phyloP scores from a whole-genome alignment of 441 rosid species.

The Mallotus japonicus region DNA sequence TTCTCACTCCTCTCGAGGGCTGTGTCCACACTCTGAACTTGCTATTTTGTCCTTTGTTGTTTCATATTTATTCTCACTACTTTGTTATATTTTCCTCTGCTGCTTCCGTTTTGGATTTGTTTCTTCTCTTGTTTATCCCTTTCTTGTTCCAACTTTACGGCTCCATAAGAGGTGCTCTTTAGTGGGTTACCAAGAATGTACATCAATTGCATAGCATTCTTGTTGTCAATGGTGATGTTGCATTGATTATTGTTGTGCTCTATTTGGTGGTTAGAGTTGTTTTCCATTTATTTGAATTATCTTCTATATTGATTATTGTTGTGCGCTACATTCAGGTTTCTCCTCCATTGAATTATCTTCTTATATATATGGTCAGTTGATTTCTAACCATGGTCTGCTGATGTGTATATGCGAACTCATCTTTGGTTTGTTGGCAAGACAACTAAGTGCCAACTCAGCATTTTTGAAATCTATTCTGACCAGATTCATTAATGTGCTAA shows the following conservation, averaged over 20 bases:
- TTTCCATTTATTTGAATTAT: constrained; percentile 89
- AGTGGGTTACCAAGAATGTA: constrained; percentile 84
- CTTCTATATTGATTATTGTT: too few species aligned
- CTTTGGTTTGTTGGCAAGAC: too few species aligned
- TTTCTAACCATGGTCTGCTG: too few species aligned
- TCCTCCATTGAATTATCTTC: constrained; percentile 77
- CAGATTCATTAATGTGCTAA: too few species aligned
- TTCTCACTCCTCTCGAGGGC: constrained; percentile 26
- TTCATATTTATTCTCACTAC: constrained; percentile 88
- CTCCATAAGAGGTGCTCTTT: constrained; percentile 81
- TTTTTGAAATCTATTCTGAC: too few species aligned
- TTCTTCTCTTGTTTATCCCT: constrained; percentile 85
- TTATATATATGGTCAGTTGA: constrained; percentile 8
- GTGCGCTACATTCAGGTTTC: constrained; percentile 91
- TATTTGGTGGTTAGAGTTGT: constrained; percentile 92
- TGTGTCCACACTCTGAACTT: constrained; percentile 76
- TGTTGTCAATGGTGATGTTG: constrained; percentile 75
- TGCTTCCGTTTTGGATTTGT: constrained; percentile 66
- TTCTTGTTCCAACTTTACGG: constrained; percentile 87
- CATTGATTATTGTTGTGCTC: constrained; percentile 72
- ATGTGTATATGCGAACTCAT: too few species aligned
- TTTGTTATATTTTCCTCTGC: constrained; percentile 66
- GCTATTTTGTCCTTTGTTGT: constrained; percentile 72
- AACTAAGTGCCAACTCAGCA: too few species aligned
- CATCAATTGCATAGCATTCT: constrained; percentile 74